Evolutionary conservation across 257 asterid genomes (phyloP).

Genomic region (Nicotiana knightiana): DNA sequence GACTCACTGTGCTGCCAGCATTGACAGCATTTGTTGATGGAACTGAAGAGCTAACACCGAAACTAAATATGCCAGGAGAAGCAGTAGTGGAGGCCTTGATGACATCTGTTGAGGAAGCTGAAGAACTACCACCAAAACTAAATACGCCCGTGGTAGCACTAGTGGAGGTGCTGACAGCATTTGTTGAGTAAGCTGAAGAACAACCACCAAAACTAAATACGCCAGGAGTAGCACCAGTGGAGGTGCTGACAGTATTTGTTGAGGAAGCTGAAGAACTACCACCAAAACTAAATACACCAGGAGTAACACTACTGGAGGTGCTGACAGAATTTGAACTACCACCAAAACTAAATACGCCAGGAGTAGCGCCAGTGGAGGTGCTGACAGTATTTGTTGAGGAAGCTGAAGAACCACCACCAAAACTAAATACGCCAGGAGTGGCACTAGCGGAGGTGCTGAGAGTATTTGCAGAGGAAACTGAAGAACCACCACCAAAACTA

Average conservation of each 20-base stretch:
- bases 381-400: slow-evolving; percentile 29
- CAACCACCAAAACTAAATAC: slow-evolving; percentile 25
- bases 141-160: slow-evolving; percentile 27
- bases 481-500: slow-evolving; percentile 32
- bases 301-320: slow-evolving; percentile 29
- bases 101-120: slow-evolving; percentile 17
- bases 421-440: slow-evolving; percentile 13
- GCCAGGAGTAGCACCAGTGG: slow-evolving; percentile 28
- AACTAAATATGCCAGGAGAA: slow-evolving; percentile 29
- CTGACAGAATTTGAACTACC: slow-evolving; percentile 15
- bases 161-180: slow-evolving; percentile 25
- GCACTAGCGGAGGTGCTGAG: not conserved
- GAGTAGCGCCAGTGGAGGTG: slow-evolving; percentile 1
- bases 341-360: slow-evolving; percentile 21
- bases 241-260: slow-evolving; percentile 21
- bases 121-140: slow-evolving; percentile 29
- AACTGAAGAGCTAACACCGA: slow-evolving; percentile 38
- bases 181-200: slow-evolving; percentile 17
- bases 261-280: slow-evolving; percentile 23
- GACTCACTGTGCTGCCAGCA: slow-evolving; percentile 22
- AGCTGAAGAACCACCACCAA: slow-evolving; percentile 33
- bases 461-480: slow-evolving; percentile 32
- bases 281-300: slow-evolving; percentile 32
- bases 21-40: slow-evolving; percentile 35
- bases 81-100: slow-evolving; percentile 31